Evolutionary conservation across 148 eudicot species (phyloP), one percentile per base, ranked within the genome.

Genomic region (Rhododendron ovatum): DNA sequence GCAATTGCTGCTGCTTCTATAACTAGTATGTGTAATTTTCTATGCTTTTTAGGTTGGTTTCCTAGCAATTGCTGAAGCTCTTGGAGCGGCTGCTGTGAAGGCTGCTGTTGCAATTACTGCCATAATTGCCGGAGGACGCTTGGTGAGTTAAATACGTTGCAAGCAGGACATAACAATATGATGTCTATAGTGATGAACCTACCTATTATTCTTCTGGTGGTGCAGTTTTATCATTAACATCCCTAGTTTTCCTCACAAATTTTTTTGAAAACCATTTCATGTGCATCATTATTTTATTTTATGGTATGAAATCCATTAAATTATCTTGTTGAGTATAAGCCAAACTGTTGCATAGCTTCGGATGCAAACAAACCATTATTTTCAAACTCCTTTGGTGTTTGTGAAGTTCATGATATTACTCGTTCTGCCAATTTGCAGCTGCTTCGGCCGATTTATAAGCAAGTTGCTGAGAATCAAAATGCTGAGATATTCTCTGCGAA

Each of bases 21-120:
- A 55, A 53, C 81, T 83, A 28, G 37, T 84, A 28, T 77, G 26
- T 43, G 43, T 76, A 63, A 82, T 75, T 17, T 87, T 28, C 78
- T 47, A 75, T 55, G 15, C 63, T 1, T 41, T 55, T 91, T 92
- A 97, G 99, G 88, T 95, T 88, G 98, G 99, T 77, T 93, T 97
- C 84, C 96, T 93, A 89, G 99, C 99, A 83, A 97, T 97, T 88
- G 98, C 98, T 63, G 99, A 97, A 91, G 98, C 99, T 88, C 94
- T 97, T 79, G 99, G 99, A 83, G 84, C 93, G 90, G 99, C 99
- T 88, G 99, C 96, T 91, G 92, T 97, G 51, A 97, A 97, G 95
- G 99, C 99, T 85, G 80, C 94, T 90, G 94, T 95, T 90, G 99
- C 99, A 82, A 97, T 97, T 89, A 61, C 96, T 78, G 98, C 96